Base-by-base conservation (phyloP, 2,329 filamentous ascomycete genomes). In the Proliferodiscus dingleyae region DNA sequence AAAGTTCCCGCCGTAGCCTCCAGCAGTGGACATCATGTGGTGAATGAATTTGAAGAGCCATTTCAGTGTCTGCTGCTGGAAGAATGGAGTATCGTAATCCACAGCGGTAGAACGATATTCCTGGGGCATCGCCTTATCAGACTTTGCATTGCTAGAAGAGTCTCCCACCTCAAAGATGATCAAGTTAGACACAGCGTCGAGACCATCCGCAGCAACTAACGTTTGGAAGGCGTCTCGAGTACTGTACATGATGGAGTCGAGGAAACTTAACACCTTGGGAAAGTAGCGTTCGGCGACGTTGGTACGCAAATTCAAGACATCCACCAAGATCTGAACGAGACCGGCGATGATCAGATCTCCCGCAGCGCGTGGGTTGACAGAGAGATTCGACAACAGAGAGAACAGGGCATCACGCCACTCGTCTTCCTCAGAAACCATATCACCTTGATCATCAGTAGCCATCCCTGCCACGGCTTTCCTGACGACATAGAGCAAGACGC, bases 31-130 rank as follows among this genome's bases (percentile, higher is more conserved):
- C 84, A 97, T 95, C 70, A 97, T 85, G 64, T 97, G 90, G 57
- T 95, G 90, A 52, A 95, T 85, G 62, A 97, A 95, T 65, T 95
- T 96, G 66, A 98, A 85, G 36, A 96, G 73, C 81, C 88, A 94
- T 61, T 94, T 90, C 23, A 98, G 74, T 15, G 89, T 91, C 64
- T 95, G 89, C 63, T 97, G 93, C 56, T 95, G 86, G 63, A 89
- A 89, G 64, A 89, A 96, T 0, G 90, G 89, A 43, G 97, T 89
- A 59, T 89, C 79, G 63, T 96, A 99, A 67, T 99, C 94, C 36
- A 94, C 89, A 21, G 86, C 78, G 45, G 85, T 83, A 8, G 89
- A 95, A 58, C 81, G 83, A 66, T 86, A 89, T 41, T 83, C 72
- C 9, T 74, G 66, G 5, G 80, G 78, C 51, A 93, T 89, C 10